Conservation (phyloP, 164 flowering plant species). For the Brasenia schreberi region DNA sequence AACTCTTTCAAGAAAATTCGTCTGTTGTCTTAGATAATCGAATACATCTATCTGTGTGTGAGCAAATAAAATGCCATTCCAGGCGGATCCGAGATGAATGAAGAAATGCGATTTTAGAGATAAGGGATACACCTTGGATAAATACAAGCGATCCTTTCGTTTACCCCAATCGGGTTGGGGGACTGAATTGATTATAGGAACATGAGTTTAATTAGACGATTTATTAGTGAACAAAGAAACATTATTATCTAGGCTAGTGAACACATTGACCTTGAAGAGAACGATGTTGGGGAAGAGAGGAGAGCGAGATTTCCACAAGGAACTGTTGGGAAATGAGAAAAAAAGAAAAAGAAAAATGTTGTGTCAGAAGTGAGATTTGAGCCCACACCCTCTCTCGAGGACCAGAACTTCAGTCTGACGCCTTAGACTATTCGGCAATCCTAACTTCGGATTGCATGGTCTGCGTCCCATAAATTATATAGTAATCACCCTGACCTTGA, state of each 20-base stretch:
- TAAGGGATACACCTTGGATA: background rate
- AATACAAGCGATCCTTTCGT: background rate
- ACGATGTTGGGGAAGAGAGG: too few relatives aligned
- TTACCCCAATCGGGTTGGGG: slow-evolving; percentile 1
- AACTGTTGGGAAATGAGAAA: too few relatives aligned
- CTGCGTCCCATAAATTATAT: too few relatives aligned
- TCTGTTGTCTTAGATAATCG: too few relatives aligned
- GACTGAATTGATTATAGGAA: background rate
- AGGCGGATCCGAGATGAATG: background rate
- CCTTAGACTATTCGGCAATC: slow-evolving; percentile 89
- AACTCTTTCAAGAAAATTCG: too few relatives aligned
- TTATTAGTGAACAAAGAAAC: background rate
- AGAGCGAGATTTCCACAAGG: too few relatives aligned
- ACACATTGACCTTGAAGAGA: background rate
- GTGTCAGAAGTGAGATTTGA: slow-evolving; percentile 65
- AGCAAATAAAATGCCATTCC: background rate
- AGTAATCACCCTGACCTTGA: too few relatives aligned
- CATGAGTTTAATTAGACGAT: background rate
- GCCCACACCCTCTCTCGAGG: slow-evolving; percentile 49
- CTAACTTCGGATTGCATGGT: too few relatives aligned
- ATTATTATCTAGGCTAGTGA: background rate
- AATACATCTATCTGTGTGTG: too few relatives aligned
- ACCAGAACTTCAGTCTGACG: slow-evolving; percentile 97
- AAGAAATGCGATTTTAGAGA: background rate
- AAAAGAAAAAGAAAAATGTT: too few relatives aligned